A percentile compares a stretch with the other conserved stretches of the same genome.
These are phyloP conservation scores for Tetragonia tetragonoides DNA, from an alignment of 148 eudicot species.

Conservation along the genomic window DNA sequence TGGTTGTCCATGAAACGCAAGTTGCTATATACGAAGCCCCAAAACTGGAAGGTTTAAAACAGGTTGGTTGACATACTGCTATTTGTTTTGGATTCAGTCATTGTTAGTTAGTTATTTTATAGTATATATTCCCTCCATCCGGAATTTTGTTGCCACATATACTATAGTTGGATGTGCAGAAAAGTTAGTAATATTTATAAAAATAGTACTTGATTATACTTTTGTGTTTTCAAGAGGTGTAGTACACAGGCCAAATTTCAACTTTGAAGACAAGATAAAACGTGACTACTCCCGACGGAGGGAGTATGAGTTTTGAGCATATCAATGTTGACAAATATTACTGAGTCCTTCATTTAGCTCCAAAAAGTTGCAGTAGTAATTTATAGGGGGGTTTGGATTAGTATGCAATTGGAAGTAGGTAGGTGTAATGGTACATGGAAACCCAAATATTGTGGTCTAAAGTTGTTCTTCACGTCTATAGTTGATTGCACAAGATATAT, in stretches of 20 bases:
- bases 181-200: too few species aligned
- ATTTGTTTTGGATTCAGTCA: neutral
- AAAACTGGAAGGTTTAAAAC: slow-evolving; percentile 49
- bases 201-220: too few species aligned
- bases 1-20: slow-evolving; percentile 65
- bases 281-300: too few species aligned
- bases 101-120: neutral
- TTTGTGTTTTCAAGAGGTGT: too few species aligned
- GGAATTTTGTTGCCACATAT: too few species aligned
- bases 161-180: too few species aligned
- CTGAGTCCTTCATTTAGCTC: neutral
- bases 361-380: neutral
- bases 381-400: neutral
- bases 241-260: too few species aligned
- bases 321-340: neutral
- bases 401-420: neutral
- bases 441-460: neutral
- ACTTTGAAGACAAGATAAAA: too few species aligned
- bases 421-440: neutral
- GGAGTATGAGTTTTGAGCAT: neutral
- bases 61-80: slow-evolving; percentile 34
- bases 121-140: too few species aligned
- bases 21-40: slow-evolving; percentile 57
- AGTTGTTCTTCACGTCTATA: neutral
- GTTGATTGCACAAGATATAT: neutral